Evolutionary conservation across 208 protist genomes (phyloP).

Genomic region (Crithidia brevicula): DNA sequence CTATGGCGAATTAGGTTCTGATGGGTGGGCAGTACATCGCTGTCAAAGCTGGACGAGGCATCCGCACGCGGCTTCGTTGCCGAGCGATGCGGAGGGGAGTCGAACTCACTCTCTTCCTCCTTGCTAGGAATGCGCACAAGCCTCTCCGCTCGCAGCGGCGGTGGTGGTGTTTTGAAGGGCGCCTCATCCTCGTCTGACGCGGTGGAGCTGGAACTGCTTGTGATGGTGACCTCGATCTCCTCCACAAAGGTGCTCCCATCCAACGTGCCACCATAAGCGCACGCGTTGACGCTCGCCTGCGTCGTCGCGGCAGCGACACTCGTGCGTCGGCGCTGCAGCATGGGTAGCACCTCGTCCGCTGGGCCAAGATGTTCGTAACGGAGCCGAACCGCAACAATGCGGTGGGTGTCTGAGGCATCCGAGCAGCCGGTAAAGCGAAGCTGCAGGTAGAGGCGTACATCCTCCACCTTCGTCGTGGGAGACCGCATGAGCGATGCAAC

Average conservation of each 20-base stretch:
- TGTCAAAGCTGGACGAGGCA: conserved; percentile 6
- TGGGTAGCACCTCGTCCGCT: conserved; percentile 18
- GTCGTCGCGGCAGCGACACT: not conserved
- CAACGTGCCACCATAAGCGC: not conserved
- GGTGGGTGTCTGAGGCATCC: conserved; percentile 54
- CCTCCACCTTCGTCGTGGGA: not conserved
- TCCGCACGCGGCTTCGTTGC: conserved; percentile 27
- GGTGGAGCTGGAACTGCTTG: conserved; percentile 4
- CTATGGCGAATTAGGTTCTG: not conserved
- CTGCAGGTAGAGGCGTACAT: conserved; percentile 45
- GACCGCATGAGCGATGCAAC: conserved; percentile 50
- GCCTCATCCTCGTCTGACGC: not conserved
- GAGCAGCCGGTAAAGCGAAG: conserved; percentile 63
- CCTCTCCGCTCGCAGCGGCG: not conserved
- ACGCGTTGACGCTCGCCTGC: not conserved
- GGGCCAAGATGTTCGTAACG: conserved; percentile 37
- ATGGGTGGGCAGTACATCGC: not conserved
- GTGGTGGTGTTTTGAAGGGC: not conserved
- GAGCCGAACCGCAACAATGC: conserved; percentile 51
- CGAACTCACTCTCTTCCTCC: not conserved
- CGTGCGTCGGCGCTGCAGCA: conserved; percentile 15
- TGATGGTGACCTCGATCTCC: conserved; percentile 13
- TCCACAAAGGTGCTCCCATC: conserved; percentile 10
- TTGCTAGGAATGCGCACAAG: not conserved
- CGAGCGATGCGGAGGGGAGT: conserved; percentile 24